Percentiles rank a stretch among this genome's conserved stretches.
phyloP scores from a whole-genome alignment of 1,284 basidiomycete genomes.

The Cystobasidium sp. region DNA sequence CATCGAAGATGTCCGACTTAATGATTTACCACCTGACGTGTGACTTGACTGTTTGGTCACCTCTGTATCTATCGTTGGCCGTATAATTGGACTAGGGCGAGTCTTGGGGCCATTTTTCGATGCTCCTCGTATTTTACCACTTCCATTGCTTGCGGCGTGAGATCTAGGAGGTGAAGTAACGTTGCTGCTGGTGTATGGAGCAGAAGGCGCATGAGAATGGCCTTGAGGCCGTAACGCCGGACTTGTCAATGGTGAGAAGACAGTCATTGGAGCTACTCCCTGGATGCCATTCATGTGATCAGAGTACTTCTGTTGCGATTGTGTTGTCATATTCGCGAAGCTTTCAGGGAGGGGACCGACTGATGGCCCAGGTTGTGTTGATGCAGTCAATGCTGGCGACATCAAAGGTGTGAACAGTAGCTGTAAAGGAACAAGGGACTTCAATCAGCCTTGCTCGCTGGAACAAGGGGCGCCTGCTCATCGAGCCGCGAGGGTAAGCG shows the following conservation, averaged over 20 bases:
- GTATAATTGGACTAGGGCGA: slow-evolving; percentile 44
- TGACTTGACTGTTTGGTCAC: background rate
- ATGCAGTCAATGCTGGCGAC: slow-evolving; percentile 55
- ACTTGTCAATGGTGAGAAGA: slow-evolving; percentile 65
- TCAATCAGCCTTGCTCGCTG: background rate
- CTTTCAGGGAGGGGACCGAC: slow-evolving; percentile 41
- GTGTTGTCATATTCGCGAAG: slow-evolving; percentile 39
- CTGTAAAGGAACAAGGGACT: slow-evolving; percentile 25
- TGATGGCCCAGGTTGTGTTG: slow-evolving; percentile 37
- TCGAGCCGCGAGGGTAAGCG: background rate
- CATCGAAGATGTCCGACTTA: background rate
- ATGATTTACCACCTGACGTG: background rate
- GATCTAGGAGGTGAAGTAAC: slow-evolving; percentile 16
- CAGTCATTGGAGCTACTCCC: slow-evolving; percentile 58
- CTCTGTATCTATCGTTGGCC: slow-evolving; percentile 15
- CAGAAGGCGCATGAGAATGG: background rate
- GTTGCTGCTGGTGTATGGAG: background rate
- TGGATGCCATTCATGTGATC: slow-evolving; percentile 47
- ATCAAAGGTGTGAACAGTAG: slow-evolving; percentile 53
- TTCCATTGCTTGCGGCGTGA: background rate
- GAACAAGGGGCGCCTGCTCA: too few relatives aligned
- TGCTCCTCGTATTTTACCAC: slow-evolving; percentile 36
- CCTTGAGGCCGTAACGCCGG: slow-evolving; percentile 60
- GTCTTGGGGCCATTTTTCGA: slow-evolving; percentile 40
- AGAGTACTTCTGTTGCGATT: slow-evolving; percentile 34